These are phyloP conservation scores for Lachnellula subtilissima DNA, from an alignment of 2,329 filamentous ascomycete genomes.

Conservation along the genomic window DNA sequence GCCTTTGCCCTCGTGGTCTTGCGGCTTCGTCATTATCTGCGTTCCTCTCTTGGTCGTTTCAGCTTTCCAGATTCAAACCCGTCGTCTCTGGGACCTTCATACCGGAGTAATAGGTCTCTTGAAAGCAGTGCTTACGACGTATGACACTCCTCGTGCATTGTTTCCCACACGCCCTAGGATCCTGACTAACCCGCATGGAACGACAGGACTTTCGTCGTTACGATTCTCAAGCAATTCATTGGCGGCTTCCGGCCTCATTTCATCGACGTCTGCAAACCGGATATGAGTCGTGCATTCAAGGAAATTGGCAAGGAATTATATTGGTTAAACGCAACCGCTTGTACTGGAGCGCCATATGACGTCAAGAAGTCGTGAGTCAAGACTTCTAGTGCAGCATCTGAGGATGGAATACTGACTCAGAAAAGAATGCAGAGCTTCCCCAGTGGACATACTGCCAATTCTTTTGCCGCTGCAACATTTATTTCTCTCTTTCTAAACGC, in stretches of 20 bases:
- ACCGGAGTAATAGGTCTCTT: slow-evolving; percentile 14
- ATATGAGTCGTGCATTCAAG: slow-evolving; percentile 41
- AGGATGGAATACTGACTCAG: not conserved
- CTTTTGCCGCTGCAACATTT: slow-evolving; percentile 65
- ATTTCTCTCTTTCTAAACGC: slow-evolving; percentile 70
- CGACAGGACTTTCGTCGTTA: slow-evolving; percentile 61
- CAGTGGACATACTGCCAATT: slow-evolving; percentile 66
- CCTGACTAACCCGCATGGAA: slow-evolving; percentile 51
- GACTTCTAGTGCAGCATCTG: not conserved
- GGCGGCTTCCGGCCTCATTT: slow-evolving; percentile 67
- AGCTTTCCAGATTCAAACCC: slow-evolving; percentile 59
- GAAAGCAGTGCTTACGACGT: slow-evolving; percentile 20
- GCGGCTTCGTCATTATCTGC: slow-evolving; percentile 58
- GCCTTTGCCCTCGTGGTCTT: slow-evolving; percentile 58
- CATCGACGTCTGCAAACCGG: slow-evolving; percentile 62
- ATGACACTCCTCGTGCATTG: not conserved
- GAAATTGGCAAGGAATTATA: slow-evolving; percentile 56
- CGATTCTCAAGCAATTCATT: slow-evolving; percentile 68
- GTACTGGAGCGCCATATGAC: slow-evolving; percentile 58
- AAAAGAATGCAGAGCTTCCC: slow-evolving; percentile 59
- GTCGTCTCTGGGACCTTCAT: slow-evolving; percentile 56
- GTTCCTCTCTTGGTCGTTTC: slow-evolving; percentile 61
- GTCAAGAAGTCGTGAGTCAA: slow-evolving; percentile 32
- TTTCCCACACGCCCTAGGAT: slow-evolving; percentile 27
- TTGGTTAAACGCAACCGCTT: slow-evolving; percentile 60